phyloP scores from a whole-genome alignment of 2,329 filamentous ascomycete species.

The Claviceps humidiphila region DNA sequence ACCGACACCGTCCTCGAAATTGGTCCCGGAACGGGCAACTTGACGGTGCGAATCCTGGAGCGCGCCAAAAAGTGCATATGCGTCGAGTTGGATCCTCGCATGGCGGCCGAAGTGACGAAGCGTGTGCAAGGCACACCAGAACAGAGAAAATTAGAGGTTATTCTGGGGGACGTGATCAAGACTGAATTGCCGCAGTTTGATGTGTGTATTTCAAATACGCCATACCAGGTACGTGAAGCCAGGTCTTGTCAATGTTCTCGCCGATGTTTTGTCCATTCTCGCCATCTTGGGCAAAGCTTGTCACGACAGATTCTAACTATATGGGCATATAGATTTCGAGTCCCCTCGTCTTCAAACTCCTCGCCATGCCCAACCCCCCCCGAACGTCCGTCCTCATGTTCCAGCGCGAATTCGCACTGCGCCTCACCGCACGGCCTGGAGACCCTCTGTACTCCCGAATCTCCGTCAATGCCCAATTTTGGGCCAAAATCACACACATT shows the following conservation, averaged over 20 bases:
- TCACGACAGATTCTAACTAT: too few relatives aligned
- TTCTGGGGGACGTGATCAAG: conserved; percentile 83
- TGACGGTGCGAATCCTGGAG: conserved; percentile 81
- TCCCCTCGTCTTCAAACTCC: conserved; percentile 80
- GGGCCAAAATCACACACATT: conserved; percentile 49
- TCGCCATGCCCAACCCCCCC: conserved; percentile 69
- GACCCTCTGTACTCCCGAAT: conserved; percentile 86
- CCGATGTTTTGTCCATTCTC: background rate
- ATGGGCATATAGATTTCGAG: conserved; percentile 55
- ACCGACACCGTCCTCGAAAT: conserved; percentile 86
- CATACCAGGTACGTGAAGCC: conserved; percentile 40
- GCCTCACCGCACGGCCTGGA: conserved; percentile 75
- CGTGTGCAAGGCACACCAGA: conserved; percentile 82
- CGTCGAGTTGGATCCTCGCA: conserved; percentile 87
- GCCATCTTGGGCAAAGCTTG: too few relatives aligned
- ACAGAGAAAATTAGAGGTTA: conserved; percentile 71
- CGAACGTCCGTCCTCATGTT: conserved; percentile 87
- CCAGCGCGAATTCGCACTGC: conserved; percentile 85
- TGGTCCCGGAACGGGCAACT: conserved; percentile 76
- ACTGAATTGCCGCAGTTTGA: conserved; percentile 64
- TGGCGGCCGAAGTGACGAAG: conserved; percentile 91
- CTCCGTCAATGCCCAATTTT: conserved; percentile 89
- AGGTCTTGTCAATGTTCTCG: background rate
- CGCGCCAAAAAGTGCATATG: conserved; percentile 71
- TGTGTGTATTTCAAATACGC: conserved; percentile 61